Base-by-base conservation (phyloP, 805 yeast genomes). In the Starmerella bombi region DNA sequence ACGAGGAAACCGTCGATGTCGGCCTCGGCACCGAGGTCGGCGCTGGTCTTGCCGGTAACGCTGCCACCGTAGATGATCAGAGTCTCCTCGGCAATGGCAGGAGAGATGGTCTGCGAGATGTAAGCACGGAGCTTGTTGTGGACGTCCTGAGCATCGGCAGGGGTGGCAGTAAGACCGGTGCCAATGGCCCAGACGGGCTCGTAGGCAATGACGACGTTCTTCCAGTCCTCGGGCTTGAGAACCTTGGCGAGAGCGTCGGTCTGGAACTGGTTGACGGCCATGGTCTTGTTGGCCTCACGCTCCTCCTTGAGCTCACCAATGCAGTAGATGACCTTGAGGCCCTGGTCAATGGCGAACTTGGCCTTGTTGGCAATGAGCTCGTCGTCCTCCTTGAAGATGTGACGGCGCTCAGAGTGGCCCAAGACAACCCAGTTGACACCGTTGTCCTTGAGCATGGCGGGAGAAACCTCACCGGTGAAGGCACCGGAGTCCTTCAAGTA, bases 171-270 rank as follows among this genome's bases (percentile, higher is more conserved):
- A 61, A 91, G 76, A 61, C 98, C 98, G 56, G 97, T 86, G 65
- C 98, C 98, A 58, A 91, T 91, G 57, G 98, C 98, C 98, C 98
- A 91, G 54, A 91, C 94, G 57, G 98, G 98, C 72, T 91, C 98
- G 71, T 91, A 91, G 59, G 98, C 98, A 64, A 91, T 69, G 52
- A 91, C 97, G 53, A 91, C 71, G 65, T 81, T 72, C 50, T 80
- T 58, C 97, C 97, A 88, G 77, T 86, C 96, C 45, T 64, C 59
- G 38, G 47, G 41, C 58, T 62, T 58, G 49, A 84, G 77, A 47
- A 78, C 70, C 61, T 75, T 80, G 58, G 80, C 67, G 48, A 80
- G 96, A 48, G 97, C 95, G 53, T 75, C 71, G 60, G 88, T 72
- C 74, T 91, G 97, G 70, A 81, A 77, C 63, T 80, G 74, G 65